A percentile compares a stretch with the other conserved stretches of the same genome.
Evolutionary conservation across 352 stramenopile species (phyloP).

Genomic region (Phytophthora pseudosyringae): DNA sequence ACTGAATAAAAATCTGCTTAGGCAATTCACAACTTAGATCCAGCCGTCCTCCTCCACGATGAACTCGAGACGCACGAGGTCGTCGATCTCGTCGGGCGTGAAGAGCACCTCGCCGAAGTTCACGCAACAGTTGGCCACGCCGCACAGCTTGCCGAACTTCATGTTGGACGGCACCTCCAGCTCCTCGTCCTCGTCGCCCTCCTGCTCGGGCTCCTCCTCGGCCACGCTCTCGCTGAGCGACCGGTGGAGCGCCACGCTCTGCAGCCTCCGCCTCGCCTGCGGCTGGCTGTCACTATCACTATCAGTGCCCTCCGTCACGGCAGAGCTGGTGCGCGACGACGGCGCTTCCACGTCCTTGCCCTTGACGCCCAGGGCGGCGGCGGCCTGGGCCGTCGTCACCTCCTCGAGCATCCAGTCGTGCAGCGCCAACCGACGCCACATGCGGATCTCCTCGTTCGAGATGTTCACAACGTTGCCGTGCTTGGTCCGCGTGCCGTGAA

Average conservation of each 20-base stretch:
- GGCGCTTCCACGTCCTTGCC: conserved; percentile 53
- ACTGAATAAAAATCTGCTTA: conserved; percentile 39
- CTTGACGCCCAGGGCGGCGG: conserved; percentile 29
- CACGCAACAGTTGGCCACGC: conserved; percentile 69
- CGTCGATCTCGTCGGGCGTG: conserved; percentile 54
- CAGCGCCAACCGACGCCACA: conserved; percentile 73
- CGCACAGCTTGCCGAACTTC: conserved; percentile 55
- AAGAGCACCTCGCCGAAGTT: conserved; percentile 68
- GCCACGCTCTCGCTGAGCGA: conserved; percentile 36
- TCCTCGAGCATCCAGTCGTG: conserved; percentile 76
- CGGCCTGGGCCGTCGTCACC: conserved; percentile 39
- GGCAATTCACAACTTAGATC: conserved; percentile 54
- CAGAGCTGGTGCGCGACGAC: conserved; percentile 50
- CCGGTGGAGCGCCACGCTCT: conserved; percentile 26
- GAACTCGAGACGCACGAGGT: conserved; percentile 79
- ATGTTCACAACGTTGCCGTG: conserved; percentile 77
- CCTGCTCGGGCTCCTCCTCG: conserved; percentile 45
- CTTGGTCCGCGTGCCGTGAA: conserved; percentile 70
- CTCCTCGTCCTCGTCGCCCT: conserved; percentile 46
- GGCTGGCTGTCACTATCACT: conserved; percentile 59
- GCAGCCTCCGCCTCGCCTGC: conserved; percentile 19
- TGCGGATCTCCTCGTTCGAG: conserved; percentile 84
- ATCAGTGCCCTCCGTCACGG: conserved; percentile 60
- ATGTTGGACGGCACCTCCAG: conserved; percentile 43
- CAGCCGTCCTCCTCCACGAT: conserved; percentile 84